phyloP scores from a whole-genome alignment of 1,139 yeast species.

The Wickerhamomyces sp. region DNA sequence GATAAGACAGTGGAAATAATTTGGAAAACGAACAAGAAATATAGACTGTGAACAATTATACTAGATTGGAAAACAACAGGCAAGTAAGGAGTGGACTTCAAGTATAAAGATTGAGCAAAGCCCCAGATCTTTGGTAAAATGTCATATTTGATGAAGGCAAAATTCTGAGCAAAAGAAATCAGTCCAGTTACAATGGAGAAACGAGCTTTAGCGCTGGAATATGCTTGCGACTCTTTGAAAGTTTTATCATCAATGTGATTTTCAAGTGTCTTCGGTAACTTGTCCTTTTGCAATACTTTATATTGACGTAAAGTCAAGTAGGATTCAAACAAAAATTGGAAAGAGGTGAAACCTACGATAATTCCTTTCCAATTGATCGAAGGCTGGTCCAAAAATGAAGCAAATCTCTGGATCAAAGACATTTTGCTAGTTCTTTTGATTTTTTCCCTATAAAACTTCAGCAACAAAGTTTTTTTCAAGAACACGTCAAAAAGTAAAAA shows the following conservation, averaged over 20 bases:
- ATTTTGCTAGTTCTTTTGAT: slow-evolving; percentile 12
- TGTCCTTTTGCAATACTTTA: slow-evolving; percentile 52
- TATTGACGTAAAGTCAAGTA: slow-evolving; percentile 77
- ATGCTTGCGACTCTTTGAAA: slow-evolving; percentile 72
- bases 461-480: no score
- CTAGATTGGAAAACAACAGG: slow-evolving; percentile 41
- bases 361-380: slow-evolving; percentile 74
- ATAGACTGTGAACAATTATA: slow-evolving; percentile 61
- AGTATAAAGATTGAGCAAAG: slow-evolving; percentile 39
- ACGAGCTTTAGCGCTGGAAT: slow-evolving; percentile 76
- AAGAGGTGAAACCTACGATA: slow-evolving; percentile 69
- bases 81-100: slow-evolving; percentile 22
- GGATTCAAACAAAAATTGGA: slow-evolving; percentile 70
- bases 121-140: slow-evolving; percentile 69
- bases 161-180: slow-evolving; percentile 50
- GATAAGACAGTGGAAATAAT: slow-evolving; percentile 47
- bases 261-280: slow-evolving; percentile 58
- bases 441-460: no score
- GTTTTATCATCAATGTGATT: slow-evolving; percentile 68
- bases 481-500: no score
- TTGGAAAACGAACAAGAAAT: slow-evolving; percentile 51
- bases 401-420: slow-evolving; percentile 33
- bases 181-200: slow-evolving; percentile 59
- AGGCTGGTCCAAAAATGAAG: slow-evolving; percentile 46
- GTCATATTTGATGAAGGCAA: slow-evolving; percentile 56